Evolutionary conservation across 441 rosid genomes (phyloP), one percentile per base, ranked within the genome.

Genomic region (Arabidopsis hybrid): DNA sequence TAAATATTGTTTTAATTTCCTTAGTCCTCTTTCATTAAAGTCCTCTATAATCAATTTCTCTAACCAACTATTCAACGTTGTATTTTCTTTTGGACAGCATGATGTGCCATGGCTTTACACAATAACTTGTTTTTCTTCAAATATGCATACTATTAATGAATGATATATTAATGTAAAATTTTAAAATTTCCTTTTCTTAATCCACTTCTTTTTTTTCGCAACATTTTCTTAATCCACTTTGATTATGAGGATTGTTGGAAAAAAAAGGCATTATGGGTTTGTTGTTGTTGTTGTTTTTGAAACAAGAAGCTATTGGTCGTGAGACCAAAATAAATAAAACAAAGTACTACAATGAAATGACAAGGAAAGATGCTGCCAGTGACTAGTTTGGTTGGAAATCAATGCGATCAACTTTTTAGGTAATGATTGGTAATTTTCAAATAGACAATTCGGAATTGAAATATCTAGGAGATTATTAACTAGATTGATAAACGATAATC

Each of bases 401-500:
- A 60, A 40, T 21, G 49, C 65, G 34, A 40, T 11, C 35, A 40
- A 60, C 50, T 40, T 60, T 38, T 2, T 40, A 60, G 50, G 11
- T 60, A 40, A 40, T 60, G 46, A 36, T 17, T 36, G 5, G 63
- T 59, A 36, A 36, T 16, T 59, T 59, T 38, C 32, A 10, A 38
- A 59, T 17, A 58, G 63, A 29, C 60, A 13, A 55, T 36, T 36
- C 18, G 46, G 31, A 60, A 21, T 16, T 32, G 65, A 21, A 60
- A 1, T 35, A 4, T 18, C 43, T 34, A 17, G 47, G 14, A 60
- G 16, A 3, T 11, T 11, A 18, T 38, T 18, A 60, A 2, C 7
- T 39, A 60, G 29, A 58, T 35, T 35, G 43, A 35, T 8, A 8
- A 14, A 1, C 21, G 43, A 35, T 8, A 8, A 14, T 4, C 21